Evolutionary conservation across 768 basidiomycete genomes (phyloP).

Genomic region (Lactarius akahatsu): DNA sequence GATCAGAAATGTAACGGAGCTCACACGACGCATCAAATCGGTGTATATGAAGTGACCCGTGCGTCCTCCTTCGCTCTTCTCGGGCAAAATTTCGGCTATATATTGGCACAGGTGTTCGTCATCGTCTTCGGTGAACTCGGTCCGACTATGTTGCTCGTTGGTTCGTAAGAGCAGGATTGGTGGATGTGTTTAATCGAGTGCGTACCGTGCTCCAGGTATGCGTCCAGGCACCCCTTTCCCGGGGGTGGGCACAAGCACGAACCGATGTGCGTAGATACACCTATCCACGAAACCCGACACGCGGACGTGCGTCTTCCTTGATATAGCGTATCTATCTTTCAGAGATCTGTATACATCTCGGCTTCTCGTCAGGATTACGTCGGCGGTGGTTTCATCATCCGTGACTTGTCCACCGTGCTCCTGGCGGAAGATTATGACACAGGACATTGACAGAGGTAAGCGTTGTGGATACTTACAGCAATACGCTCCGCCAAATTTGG

Average conservation of each 20-base stretch:
- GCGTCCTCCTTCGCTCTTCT: constrained; percentile 21
- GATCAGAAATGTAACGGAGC: background rate
- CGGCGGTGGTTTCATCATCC: constrained; percentile 6
- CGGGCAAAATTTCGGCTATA: constrained; percentile 22
- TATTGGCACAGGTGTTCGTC: constrained; percentile 21
- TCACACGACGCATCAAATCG: constrained; percentile 25
- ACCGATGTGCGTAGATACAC: constrained; percentile 17
- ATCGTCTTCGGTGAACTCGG: constrained; percentile 22
- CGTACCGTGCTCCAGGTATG: constrained; percentile 14
- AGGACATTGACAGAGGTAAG: background rate
- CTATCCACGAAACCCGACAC: constrained; percentile 27
- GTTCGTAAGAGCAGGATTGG: background rate
- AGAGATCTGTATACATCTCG: constrained; percentile 11
- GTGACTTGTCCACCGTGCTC: constrained; percentile 24
- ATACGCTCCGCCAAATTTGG: background rate
- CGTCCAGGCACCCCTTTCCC: constrained; percentile 14
- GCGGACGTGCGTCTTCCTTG: constrained; percentile 23
- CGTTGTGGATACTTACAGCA: constrained; percentile 26
- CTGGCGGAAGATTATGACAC: background rate
- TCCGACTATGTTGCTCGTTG: constrained; percentile 1
- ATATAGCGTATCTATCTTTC: constrained; percentile 24
- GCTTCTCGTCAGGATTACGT: constrained; percentile 20
- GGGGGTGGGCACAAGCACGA: constrained; percentile 7
- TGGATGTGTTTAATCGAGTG: background rate
- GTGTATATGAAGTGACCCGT: constrained; percentile 21